phyloP scores from a whole-genome alignment of 2,329 filamentous ascomycete species.

The Rhynchosporium secalis region DNA sequence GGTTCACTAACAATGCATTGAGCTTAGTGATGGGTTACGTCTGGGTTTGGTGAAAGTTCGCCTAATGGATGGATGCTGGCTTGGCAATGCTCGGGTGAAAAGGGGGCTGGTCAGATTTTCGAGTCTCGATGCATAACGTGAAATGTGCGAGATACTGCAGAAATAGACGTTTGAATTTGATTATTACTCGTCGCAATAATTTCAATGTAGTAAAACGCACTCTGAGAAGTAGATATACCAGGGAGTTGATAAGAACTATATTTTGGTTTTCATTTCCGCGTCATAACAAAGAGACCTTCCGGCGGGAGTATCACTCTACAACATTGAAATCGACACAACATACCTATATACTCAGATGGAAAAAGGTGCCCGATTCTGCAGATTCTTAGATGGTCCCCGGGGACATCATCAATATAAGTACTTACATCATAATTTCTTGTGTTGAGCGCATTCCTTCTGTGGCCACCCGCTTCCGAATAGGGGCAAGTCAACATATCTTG shows the following conservation, averaged over 20 bases:
- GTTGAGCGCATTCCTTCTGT: slow-evolving; percentile 6
- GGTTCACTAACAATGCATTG: too few relatives aligned
- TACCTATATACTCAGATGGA: too few relatives aligned
- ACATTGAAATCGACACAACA: too few relatives aligned
- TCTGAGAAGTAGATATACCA: not conserved
- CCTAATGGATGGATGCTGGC: not conserved
- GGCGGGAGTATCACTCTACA: not conserved
- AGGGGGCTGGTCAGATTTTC: not conserved
- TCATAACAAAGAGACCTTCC: not conserved
- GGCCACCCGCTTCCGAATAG: not conserved
- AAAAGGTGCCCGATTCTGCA: too few relatives aligned
- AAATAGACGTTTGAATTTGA: not conserved
- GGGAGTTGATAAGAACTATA: too few relatives aligned
- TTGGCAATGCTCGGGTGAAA: slow-evolving; percentile 4
- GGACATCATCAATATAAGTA: too few relatives aligned
- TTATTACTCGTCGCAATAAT: too few relatives aligned
- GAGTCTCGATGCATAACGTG: not conserved
- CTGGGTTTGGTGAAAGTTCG: not conserved
- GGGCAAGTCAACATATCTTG: slow-evolving; percentile 8
- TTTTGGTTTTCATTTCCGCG: not conserved
- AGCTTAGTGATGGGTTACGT: too few relatives aligned
- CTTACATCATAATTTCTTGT: too few relatives aligned
- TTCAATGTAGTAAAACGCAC: too few relatives aligned
- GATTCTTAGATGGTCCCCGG: too few relatives aligned
- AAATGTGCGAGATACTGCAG: not conserved